Percentiles rank a stretch among this genome's conserved stretches.
Conservation (phyloP, 768 basidiomycete genomes). For the Trichaptum fuscoviolaceum region DNA sequence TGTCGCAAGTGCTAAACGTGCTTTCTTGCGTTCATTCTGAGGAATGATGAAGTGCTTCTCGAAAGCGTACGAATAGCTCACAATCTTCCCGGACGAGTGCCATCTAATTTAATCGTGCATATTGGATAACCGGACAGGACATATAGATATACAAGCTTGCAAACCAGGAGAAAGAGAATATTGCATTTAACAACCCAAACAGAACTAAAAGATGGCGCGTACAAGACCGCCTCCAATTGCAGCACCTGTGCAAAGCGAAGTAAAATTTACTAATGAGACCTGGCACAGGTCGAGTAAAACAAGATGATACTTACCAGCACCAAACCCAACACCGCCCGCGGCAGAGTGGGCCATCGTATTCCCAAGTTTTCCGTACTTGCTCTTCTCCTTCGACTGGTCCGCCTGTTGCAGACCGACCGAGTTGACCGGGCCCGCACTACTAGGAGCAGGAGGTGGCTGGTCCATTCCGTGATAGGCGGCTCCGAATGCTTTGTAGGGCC, state of each 20-base stretch:
- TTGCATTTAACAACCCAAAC: background rate
- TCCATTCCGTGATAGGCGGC: constrained; percentile 30
- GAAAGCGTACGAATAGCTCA: no score
- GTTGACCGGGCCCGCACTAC: constrained; percentile 17
- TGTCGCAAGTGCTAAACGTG: no score
- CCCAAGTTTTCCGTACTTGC: constrained; percentile 50
- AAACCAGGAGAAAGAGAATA: background rate
- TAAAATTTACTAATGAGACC: constrained; percentile 3
- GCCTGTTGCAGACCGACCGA: constrained; percentile 39
- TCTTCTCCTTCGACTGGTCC: constrained; percentile 44
- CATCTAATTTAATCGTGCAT: background rate
- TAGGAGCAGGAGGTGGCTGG: constrained; percentile 23
- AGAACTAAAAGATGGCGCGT: constrained; percentile 38
- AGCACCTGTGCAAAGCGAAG: constrained; percentile 29
- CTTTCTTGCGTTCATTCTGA: no score
- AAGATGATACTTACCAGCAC: constrained; percentile 48
- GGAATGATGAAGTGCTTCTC: no score
- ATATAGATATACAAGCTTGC: background rate
- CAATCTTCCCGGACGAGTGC: no score
- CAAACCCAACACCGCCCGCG: constrained; percentile 69
- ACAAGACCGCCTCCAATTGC: constrained; percentile 49
- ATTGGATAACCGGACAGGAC: background rate
- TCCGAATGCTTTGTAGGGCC: constrained; percentile 33
- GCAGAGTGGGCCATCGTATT: constrained; percentile 43
- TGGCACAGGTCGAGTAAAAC: constrained; percentile 7